Evolutionary conservation across 345 rosid genomes (phyloP), one percentile per base, ranked within the genome.

Genomic region (Brassica carinata): DNA sequence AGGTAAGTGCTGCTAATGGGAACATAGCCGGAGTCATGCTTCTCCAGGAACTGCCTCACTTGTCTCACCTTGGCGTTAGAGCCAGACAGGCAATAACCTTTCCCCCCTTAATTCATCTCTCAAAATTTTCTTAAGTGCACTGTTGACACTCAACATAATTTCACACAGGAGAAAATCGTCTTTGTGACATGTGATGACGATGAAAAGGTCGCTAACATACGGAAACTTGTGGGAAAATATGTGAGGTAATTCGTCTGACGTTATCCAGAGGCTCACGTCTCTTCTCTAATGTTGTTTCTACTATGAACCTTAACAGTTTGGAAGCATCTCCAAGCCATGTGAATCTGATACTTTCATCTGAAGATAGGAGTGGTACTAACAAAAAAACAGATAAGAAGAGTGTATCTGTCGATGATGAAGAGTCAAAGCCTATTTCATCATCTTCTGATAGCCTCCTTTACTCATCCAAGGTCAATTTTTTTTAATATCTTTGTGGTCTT

Each of bases 31-130:
- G 98, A 81, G 89, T 96, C 77, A 78, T 96, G 82, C 97, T 96
- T 69, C 88, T 89, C 76, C 99, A 96, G 69, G 99, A 96, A 89
- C 74, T 96, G 68, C 98, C 99, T 85, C 99, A 96, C 86, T 86
- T 96, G 77, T 96, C 99, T 70, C 99, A 93, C 89, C 99, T 96
- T 75, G 99, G 99, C 75, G 99, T 93, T 76, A 88, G 99, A 84
- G 98, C 99, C 10, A 91, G 97, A 31, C 99, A 96, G 82, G 99
- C 83, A 89, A 83, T 90, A 84, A 70, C 77, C 38, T 64, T 81
- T 75, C 36, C 58, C 26, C 73, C 19, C 10, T 34, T 67, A 59
- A 43, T 71, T 48, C 67, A n/a, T 34, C 48, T 61, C 65, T 26
- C 55, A 18, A 3, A 19, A 5, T 5, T 31, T 45, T 62, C 43